Evolutionary conservation across 1,284 basidiomycete species (phyloP), one percentile per base, ranked within the genome.

Genomic region (Boletus mariae): DNA sequence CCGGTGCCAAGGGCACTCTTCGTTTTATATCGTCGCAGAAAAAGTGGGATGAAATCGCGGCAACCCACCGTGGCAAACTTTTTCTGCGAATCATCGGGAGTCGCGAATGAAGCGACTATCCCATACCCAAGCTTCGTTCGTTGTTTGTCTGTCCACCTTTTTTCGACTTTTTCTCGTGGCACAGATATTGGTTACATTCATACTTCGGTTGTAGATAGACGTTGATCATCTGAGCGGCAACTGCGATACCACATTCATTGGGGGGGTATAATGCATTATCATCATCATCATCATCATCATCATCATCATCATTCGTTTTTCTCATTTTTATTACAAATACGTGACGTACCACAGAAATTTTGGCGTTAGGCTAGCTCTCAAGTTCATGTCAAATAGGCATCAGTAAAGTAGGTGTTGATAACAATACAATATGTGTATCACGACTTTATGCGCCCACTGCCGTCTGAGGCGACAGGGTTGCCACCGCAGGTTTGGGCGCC

Each of bases 41-140:
- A 37, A 71, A 77, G 47, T 80, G 78, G 78, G 65, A 69, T 32
- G 62, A 71, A 11, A 66, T 71, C 4, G 58, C 73, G 26, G 60
- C 66, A 1, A 59, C 62, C 41, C 53, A 62, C 23, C 40, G 48
- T 1, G 51, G 59, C 53, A 71, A 70, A 38, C 45, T 73, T 5
- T 23, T 57, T 20, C 47, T 71, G 34, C 71, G 71, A 23, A 61
- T 71, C 34, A 69, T 71, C 9, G 70, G 71, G 45, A 71, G 63
- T 28, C 56, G 56, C 12, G 65, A 54, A 31, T 67, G 42, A 63
- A 26, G 40, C n/a, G n/a, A 15, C 35, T 35, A 35, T 4, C 26
- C 42, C 35, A 42, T 38, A 44, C 41, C 42, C 47, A 25, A 20
- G 9, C 11, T 55, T 53, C 34, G 32, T 61, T 56, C 51, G 4